Evolutionary conservation across 768 basidiomycete species (phyloP), one percentile per base, ranked within the genome.

Genomic region (Tricholoma sp.): DNA sequence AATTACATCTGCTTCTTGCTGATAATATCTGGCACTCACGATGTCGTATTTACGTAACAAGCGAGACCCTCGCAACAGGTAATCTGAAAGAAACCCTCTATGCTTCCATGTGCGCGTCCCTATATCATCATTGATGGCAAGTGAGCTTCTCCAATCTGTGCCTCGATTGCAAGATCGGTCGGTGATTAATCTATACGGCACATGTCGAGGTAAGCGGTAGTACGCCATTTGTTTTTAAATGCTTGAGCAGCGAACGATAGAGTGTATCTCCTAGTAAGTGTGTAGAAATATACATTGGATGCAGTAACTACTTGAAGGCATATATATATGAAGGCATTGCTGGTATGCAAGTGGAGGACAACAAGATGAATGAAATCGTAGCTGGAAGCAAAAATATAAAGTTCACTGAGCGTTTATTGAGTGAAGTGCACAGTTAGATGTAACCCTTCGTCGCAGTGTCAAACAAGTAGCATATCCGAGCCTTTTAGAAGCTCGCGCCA

Each of bases 401-500:
- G 29, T 1, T 24, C 15, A 29, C 28, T 8, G 45, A 47, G 10
- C 45, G n/a, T 47, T 13, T 15, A 28, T 6, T 8, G 2, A 47
- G 5, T 31, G 44, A 28, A 45, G 24, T 32, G n/a, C 29, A 48
- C 13, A 31, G 29, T 4, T 6, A 49, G 29, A 10, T 42, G n/a
- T 24, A 6, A 13, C 13, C 6, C 13, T 29, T 28, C 28, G 24
- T 31, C 17, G 24, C 4, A 13, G 8, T 47, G 24, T 47, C 66
- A 88, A 17, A 91, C 84, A 45, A 91, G 80, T 52, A 88, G 74
- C 65, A 88, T 77, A 51, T 79, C 68, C 18, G 70, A 67, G 32
- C 76, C 68, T 28, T 70, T 74, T 70, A 90, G 76, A 13, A 76
- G 72, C 55, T 76, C 70, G 34, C 87, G 77, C 89, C 90, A 92